A percentile compares a stretch with the other conserved stretches of the same genome.
These are phyloP conservation scores for Rhynchosporium agropyri DNA, from an alignment of 2,329 filamentous ascomycete genomes.

Conservation along the genomic window DNA sequence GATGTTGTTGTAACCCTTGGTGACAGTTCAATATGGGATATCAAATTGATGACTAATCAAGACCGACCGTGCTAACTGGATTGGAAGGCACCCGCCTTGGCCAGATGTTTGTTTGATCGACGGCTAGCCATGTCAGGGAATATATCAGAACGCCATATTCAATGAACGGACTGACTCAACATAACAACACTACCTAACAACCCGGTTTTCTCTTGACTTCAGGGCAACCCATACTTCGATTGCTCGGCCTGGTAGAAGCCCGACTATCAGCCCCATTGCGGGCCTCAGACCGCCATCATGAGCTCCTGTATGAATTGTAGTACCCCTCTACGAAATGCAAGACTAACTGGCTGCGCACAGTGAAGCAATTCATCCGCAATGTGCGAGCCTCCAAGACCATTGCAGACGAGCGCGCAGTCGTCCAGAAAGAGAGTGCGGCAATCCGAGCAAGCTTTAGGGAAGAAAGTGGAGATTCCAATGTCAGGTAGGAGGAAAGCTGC, in stretches of 20 bases:
- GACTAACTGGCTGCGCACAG: conserved; percentile 50
- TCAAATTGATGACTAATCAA: too few species aligned
- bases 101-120: too few species aligned
- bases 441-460: conserved; percentile 98
- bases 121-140: too few species aligned
- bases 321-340: conserved; percentile 24
- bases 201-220: neutral
- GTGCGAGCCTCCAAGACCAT: conserved; percentile 98
- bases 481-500: conserved; percentile 64
- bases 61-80: too few species aligned
- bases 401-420: conserved; percentile 95
- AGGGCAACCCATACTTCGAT: neutral
- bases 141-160: neutral
- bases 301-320: conserved; percentile 41
- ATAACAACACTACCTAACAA: neutral
- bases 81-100: too few species aligned
- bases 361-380: conserved; percentile 99
- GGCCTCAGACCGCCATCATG: conserved; percentile 40
- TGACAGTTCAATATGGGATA: too few species aligned
- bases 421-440: conserved; percentile 97
- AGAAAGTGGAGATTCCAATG: conserved; percentile 88
- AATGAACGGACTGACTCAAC: neutral
- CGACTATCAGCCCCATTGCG: conserved; percentile 39
- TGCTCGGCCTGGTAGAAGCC: conserved; percentile 28
- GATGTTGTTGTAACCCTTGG: neutral